Conservation (phyloP, 805 yeast species). For the Starmerella gropengiesseri region DNA sequence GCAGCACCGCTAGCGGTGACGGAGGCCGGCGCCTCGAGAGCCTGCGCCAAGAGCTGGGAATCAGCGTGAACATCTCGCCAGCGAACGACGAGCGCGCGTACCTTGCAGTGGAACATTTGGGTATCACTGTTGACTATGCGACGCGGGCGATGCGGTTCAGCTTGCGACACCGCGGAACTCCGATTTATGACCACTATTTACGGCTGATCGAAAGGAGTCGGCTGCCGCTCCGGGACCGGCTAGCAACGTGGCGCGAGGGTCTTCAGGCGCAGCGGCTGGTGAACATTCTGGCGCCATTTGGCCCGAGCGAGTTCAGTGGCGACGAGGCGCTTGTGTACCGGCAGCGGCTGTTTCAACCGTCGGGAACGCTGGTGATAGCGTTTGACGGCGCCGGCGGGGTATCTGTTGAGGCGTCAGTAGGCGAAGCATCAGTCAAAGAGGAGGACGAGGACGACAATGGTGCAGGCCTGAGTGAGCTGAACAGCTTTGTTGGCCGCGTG, state of each 20-base stretch:
- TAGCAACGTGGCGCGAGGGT: neutral
- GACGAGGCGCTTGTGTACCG: neutral
- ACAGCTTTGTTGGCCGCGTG: too few species aligned
- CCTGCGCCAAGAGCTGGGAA: neutral
- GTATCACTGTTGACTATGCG: neutral
- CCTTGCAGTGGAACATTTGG: neutral
- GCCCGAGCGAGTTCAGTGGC: neutral
- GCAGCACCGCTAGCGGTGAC: too few species aligned
- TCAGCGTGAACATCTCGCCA: neutral
- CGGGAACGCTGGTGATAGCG: neutral
- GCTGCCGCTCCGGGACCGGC: neutral
- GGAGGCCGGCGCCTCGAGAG: neutral
- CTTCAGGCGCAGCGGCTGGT: neutral
- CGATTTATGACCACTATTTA: neutral
- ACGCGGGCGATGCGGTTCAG: neutral
- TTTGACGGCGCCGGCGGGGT: neutral
- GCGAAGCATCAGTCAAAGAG: neutral
- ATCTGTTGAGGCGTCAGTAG: neutral
- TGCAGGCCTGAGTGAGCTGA: neutral
- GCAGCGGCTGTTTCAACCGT: neutral
- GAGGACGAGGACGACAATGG: neutral
- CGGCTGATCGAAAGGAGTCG: neutral
- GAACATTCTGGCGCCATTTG: neutral
- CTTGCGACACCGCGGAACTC: constrained; percentile 2
- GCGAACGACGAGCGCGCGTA: neutral